Percentiles rank a stretch among this genome's conserved stretches.
These are phyloP conservation scores for Penicillium daleae DNA, from an alignment of 495 filamentous ascomycete genomes.

Conservation along the genomic window DNA sequence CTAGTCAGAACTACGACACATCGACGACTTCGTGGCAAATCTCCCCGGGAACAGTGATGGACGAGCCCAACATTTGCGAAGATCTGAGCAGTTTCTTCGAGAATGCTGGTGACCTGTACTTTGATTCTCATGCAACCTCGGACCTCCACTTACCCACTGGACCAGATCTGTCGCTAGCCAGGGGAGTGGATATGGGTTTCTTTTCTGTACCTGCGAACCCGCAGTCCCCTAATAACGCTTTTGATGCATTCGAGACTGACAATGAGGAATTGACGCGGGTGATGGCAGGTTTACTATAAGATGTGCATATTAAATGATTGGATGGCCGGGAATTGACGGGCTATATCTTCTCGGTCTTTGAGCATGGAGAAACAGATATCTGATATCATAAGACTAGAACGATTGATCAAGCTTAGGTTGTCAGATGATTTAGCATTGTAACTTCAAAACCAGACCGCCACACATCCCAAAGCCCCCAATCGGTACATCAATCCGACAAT, in stretches of 20 bases:
- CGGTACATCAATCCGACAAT: neutral
- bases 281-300: conserved; percentile 49
- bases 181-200: conserved; percentile 22
- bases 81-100: conserved; percentile 52
- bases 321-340: too few species aligned
- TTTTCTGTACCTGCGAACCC: conserved; percentile 6
- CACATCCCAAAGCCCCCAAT: neutral
- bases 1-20: neutral
- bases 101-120: conserved; percentile 45
- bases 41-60: conserved; percentile 17
- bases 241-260: conserved; percentile 43
- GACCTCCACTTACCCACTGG: neutral
- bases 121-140: conserved; percentile 29
- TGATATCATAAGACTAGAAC: neutral
- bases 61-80: conserved; percentile 36
- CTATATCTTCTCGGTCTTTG: too few species aligned
- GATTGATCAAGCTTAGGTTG: neutral
- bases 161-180: conserved; percentile 3
- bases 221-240: conserved; percentile 13
- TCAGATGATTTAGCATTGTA: neutral
- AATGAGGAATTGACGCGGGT: conserved; percentile 47
- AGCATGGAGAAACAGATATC: neutral
- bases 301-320: neutral
- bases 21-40: conserved; percentile 26
- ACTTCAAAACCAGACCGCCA: neutral